Conservation (phyloP, 768 basidiomycete species). For the Rhodotorula graminis region DNA sequence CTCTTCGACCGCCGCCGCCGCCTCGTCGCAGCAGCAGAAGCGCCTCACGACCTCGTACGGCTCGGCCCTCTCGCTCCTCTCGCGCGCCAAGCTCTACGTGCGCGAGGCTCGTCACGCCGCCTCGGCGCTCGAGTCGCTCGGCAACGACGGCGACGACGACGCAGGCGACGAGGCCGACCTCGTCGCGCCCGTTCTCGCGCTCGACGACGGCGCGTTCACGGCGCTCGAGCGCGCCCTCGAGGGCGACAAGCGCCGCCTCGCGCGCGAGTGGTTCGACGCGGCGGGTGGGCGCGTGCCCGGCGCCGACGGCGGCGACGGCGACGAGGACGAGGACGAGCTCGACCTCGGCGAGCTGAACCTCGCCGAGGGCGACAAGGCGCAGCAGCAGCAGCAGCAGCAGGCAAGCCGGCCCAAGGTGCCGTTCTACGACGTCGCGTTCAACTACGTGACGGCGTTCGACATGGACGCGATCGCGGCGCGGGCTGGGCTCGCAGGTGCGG, state of each 20-base stretch:
- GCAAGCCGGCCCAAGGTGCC: constrained; percentile 72
- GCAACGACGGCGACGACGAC: background rate
- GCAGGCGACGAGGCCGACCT: constrained; percentile 42
- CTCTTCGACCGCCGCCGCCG: constrained; percentile 55
- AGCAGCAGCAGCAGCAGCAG: constrained; percentile 43
- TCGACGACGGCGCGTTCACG: constrained; percentile 49
- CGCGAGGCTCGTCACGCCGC: constrained; percentile 62
- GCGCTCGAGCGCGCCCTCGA: constrained; percentile 56
- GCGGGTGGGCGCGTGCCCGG: constrained; percentile 18
- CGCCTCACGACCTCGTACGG: constrained; percentile 51
- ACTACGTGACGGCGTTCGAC: constrained; percentile 67
- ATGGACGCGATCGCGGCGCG: constrained; percentile 30
- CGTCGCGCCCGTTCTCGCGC: constrained; percentile 55
- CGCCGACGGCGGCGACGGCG: constrained; percentile 49
- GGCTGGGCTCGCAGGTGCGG: constrained; percentile 10
- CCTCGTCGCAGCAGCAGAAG: too few species aligned
- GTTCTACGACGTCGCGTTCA: constrained; percentile 91
- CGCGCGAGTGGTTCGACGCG: constrained; percentile 50
- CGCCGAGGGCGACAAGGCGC: too few species aligned
- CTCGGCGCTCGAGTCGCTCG: constrained; percentile 54
- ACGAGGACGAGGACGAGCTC: constrained; percentile 47
- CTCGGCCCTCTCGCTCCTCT: constrained; percentile 65
- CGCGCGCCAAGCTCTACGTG: constrained; percentile 66
- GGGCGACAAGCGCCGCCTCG: constrained; percentile 55
- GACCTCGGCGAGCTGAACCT: too few species aligned